Evolutionary conservation across 2,329 filamentous ascomycete species (phyloP), one percentile per base, ranked within the genome.

Genomic region (Phaeosphaeria sp.): DNA sequence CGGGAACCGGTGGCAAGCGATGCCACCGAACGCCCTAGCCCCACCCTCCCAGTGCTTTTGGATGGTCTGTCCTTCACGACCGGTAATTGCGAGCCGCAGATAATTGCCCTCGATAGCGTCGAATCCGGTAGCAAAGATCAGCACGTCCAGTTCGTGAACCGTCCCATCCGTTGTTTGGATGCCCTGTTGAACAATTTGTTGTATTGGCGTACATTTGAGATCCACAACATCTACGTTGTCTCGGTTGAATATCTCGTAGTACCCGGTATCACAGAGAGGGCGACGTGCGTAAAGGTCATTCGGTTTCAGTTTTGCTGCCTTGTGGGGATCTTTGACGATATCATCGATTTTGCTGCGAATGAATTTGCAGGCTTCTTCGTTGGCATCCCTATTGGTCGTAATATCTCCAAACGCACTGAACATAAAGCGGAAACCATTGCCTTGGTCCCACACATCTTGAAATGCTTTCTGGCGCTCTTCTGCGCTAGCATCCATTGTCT

Each of bases 81-180:
- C n/a, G n/a, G n/a, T n/a, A n/a, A n/a, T n/a, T n/a, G n/a, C n/a
- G n/a, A n/a, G n/a, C n/a, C n/a, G n/a, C n/a, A n/a, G n/a, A n/a
- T n/a, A n/a, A n/a, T n/a, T n/a, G n/a, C n/a, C n/a, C n/a, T n/a
- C n/a, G 30, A 69, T 83, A 5, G 81, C 81, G 63, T 80, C 78
- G 57, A 80, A 80, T 11, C 78, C 78, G 1, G 78, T 80, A 1
- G 77, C 78, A 17, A 77, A 69, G 33, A 74, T 72, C 15, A 80
- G 56, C 11, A 78, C 60, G 46, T 80, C 78, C 36, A 79, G 68
- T 30, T 78, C 74, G 21, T 70, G 66, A 21, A 64, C 53, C 54
- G 64, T 64, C 20, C 74, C 77, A 44, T 80, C 72, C 1, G 64
- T 52, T 1, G 73, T 78, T 9, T 73, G 60, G 54, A 86, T 74